Base-by-base conservation (phyloP, 495 filamentous ascomycete species). In the Pyronema domesticum region DNA sequence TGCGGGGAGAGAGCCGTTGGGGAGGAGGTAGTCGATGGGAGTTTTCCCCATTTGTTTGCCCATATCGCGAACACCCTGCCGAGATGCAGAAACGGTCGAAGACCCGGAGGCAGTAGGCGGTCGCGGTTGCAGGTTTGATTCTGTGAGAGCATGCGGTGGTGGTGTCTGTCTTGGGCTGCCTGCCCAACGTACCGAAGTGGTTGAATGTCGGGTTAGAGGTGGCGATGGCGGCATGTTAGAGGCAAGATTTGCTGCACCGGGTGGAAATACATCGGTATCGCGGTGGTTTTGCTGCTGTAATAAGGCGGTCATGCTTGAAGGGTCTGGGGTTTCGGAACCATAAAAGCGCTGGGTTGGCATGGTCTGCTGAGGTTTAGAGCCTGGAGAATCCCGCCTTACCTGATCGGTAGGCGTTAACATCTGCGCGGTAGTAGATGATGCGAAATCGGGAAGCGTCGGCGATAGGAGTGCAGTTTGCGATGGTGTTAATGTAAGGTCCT, bases 1-100 rank as follows among this genome's bases (percentile, higher is more conserved):
- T 39, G 46, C 46, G 14, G 55, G 30, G 10, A 66, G 55, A 23
- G 63, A 59, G 33, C 63, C 63, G 18, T 66, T 62, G n/a, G 63
- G 57, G 39, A 66, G 50, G 45, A 66, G 63, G 55, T 66, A 66
- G 47, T 66, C 63, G 35, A 65, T 60, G 18, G 62, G 62, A 14
- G 57, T 58, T 19, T 53, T 55, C 5, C 62, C 62, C 14, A 64
- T 53, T 10, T 36, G 53, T 46, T 64, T 64, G n/a, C 62, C 62
- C 46, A 64, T n/a, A 37, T 56, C 55, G 3, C 50, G 39, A 5
- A 64, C 56, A 53, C 64, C 62, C 54, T 60, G 64, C 23, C 23
- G 23, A 30, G 23, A 30, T 7, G 63, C 37, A 6, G 61, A 64
- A 23, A 42, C 50, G 35, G 19, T 43, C 17, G 50, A 53, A 34